Base-by-base conservation (phyloP, 768 basidiomycete genomes). In the Leucocoprinus birnbaumii region DNA sequence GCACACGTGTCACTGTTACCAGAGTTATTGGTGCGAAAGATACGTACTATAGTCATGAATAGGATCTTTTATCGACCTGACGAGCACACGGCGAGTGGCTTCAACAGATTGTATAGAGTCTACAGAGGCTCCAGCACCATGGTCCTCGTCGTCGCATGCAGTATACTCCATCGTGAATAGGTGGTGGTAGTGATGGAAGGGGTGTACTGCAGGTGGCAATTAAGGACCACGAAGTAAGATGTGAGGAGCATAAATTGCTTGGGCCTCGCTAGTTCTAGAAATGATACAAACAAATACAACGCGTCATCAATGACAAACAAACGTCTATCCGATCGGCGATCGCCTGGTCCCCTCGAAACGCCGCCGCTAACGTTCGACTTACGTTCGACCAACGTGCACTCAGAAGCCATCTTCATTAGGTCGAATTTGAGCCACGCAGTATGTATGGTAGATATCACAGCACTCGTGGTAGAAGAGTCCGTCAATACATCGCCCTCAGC, bases 21-120 rank as follows among this genome's bases (percentile, higher is more conserved):
- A 44, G 26, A 34, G 16, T 25, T 9, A 53, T 18, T 2, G 26
- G 24, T 44, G 6, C 6, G 22, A 18, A 27, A 27, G 4, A 19
- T 25, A 56, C 56, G 7, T 45, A 60, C 60, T 59, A 18, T 48
- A 47, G 25, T 59, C 58, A 41, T 61, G 55, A 25, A 61, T 58
- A 16, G 56, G 51, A 41, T 61, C 60, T 27, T 57, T 61, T 34
- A 61, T 59, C 14, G 54, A 55, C 38, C 54, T 42, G 26, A 55
- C 54, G 19, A 55, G 54, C 3, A 44, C 21, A 43, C n/a, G 44
- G n/a, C 52, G 52, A 16, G 24, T 45, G 34, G 22, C 35, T 27
- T 53, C 52, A 21, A 53, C 42, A 37, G 31, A 45, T 18, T 53
- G 24, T 10, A 37, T 38, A n/a, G 52, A 46, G 41, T 31, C 31